These are phyloP conservation scores for Pythium dissotocum DNA, from an alignment of 352 stramenopile species.

Conservation along the genomic window DNA sequence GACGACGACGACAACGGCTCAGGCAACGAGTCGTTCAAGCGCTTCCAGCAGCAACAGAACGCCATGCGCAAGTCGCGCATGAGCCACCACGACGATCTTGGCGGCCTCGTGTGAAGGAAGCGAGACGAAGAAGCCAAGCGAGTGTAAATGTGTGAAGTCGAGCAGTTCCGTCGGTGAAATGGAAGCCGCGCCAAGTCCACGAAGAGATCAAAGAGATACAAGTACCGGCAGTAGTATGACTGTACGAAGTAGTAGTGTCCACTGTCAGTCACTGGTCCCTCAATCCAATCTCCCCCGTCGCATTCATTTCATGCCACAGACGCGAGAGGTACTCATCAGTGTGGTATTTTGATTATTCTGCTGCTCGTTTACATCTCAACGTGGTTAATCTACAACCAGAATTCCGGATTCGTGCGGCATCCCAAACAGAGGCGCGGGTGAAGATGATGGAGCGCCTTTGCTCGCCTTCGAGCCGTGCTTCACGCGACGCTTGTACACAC, in stretches of 20 bases:
- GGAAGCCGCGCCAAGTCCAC: background rate
- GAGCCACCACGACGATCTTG: constrained; percentile 21
- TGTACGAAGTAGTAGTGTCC: background rate
- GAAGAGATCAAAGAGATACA: constrained; percentile 1
- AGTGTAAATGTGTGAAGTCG: constrained; percentile 1
- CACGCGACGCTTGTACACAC: constrained; percentile 48
- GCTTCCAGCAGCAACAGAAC: constrained; percentile 39
- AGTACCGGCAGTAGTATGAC: background rate
- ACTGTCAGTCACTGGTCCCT: background rate
- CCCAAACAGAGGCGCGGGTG: background rate
- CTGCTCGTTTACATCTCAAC: background rate
- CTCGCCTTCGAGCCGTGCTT: constrained; percentile 15
- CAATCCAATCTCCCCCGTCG: constrained; percentile 11
- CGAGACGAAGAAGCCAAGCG: background rate
- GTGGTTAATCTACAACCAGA: background rate
- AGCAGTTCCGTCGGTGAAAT: background rate
- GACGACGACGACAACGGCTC: constrained; percentile 45
- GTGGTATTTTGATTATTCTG: background rate
- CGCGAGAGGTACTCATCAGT: background rate
- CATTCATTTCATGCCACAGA: background rate
- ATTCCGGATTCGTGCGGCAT: background rate
- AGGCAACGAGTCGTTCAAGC: constrained; percentile 29
- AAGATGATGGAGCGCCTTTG: too few species aligned
- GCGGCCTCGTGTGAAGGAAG: constrained; percentile 20
- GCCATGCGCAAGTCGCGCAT: constrained; percentile 39